Conservation (phyloP, 2,329 filamentous ascomycete species). For the Pseudocercospora pini-densiflorae region DNA sequence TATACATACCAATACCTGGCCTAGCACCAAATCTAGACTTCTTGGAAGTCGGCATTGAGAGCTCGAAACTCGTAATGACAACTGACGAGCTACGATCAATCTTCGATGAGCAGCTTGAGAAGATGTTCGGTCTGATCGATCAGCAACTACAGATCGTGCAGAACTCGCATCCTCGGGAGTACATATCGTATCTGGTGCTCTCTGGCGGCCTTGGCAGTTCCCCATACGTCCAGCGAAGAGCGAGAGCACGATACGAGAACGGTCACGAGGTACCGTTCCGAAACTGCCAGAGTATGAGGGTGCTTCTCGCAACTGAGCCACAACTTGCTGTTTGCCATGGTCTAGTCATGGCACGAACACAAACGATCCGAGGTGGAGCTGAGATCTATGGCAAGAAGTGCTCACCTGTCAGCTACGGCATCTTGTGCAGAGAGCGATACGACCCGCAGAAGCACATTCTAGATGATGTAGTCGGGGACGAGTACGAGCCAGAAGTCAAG, state of each 20-base stretch:
- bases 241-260: conserved; percentile 41
- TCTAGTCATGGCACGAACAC: conserved; percentile 17
- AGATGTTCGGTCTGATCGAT: conserved; percentile 43
- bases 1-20: conserved; percentile 37
- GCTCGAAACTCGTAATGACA: conserved; percentile 41
- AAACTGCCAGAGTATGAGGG: conserved; percentile 28
- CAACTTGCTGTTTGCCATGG: conserved; percentile 22
- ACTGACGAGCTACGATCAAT: conserved; percentile 29
- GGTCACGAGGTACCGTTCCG: conserved; percentile 14
- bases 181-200: conserved; percentile 45
- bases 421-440: conserved; percentile 1
- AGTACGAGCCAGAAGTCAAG: not conserved
- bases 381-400: not conserved
- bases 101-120: conserved; percentile 44
- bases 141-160: conserved; percentile 39
- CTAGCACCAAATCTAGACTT: conserved; percentile 41
- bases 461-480: not conserved
- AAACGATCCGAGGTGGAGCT: not conserved
- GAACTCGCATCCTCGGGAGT: conserved; percentile 37
- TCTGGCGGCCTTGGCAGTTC: conserved; percentile 51
- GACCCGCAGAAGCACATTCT: not conserved
- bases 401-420: not conserved
- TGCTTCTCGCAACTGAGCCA: conserved; percentile 37
- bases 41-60: conserved; percentile 38
- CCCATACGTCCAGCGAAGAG: conserved; percentile 45